Conservation (phyloP, 2,329 filamentous ascomycete genomes). For the Septoria linicola region DNA sequence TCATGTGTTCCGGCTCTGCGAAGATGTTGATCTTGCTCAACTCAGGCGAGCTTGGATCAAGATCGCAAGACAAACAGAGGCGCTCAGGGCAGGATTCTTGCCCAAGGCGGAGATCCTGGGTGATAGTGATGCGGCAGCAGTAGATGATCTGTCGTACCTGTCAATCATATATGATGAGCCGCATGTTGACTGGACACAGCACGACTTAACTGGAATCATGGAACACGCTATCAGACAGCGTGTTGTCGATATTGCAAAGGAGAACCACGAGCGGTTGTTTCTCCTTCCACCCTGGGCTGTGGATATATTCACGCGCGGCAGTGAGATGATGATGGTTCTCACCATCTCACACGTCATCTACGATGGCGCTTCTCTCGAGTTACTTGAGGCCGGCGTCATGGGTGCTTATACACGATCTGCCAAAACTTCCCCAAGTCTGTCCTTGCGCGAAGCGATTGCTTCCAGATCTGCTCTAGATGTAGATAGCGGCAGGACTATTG, state of each 20-base stretch:
- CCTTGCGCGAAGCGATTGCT: conserved; percentile 12
- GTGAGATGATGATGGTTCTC: conserved; percentile 13
- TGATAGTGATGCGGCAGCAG: background rate
- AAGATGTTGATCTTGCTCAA: conserved; percentile 12
- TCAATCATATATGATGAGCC: conserved; percentile 21
- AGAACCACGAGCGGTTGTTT: conserved; percentile 18
- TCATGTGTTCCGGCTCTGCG: conserved; percentile 15
- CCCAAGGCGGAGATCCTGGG: conserved; percentile 13
- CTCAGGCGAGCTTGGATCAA: conserved; percentile 17
- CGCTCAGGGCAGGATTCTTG: conserved; percentile 20
- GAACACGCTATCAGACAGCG: conserved; percentile 8
- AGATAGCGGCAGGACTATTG: conserved; percentile 3
- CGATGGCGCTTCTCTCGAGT: conserved; percentile 14
- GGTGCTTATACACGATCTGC: conserved; percentile 8
- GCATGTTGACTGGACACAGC: conserved; percentile 8
- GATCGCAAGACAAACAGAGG: conserved; percentile 16
- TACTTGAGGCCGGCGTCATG: conserved; percentile 12
- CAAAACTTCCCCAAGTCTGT: conserved; percentile 3
- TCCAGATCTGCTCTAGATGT: conserved; percentile 16
- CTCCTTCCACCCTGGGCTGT: conserved; percentile 19
- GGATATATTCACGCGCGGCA: conserved; percentile 9
- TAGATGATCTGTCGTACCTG: conserved; percentile 14
- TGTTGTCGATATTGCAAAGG: conserved; percentile 8
- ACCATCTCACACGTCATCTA: conserved; percentile 21
- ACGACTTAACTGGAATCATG: background rate